Evolutionary conservation across 1,284 basidiomycete genomes (phyloP).

Genomic region (Irpex rosettiformis): DNA sequence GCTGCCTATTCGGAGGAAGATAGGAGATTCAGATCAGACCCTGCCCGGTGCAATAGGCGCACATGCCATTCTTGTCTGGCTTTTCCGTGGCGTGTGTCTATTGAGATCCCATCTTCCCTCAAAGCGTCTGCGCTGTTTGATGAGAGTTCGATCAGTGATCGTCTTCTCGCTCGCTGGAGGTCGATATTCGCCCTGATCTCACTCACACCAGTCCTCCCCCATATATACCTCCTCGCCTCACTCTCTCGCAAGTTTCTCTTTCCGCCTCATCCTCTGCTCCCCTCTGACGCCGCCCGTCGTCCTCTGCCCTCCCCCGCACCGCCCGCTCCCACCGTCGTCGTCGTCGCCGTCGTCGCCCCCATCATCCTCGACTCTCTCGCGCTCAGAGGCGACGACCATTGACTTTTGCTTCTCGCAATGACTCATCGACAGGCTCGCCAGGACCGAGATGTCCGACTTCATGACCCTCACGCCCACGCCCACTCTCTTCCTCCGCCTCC

Average conservation of each 20-base stretch:
- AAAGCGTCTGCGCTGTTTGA: conserved; percentile 12
- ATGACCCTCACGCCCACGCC: conserved; percentile 48
- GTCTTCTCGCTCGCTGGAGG: conserved; percentile 22
- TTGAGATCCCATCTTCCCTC: conserved; percentile 19
- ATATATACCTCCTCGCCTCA: conserved; percentile 32
- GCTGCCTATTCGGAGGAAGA: conserved; percentile 14
- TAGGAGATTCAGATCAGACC: conserved; percentile 15
- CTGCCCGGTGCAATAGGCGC: background rate
- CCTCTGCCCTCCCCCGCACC: too few species aligned
- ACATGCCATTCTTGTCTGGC: conserved; percentile 14
- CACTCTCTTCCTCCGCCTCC: conserved; percentile 38
- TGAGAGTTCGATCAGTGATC: conserved; percentile 31
- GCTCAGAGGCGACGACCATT: conserved; percentile 10
- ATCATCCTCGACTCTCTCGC: conserved; percentile 19
- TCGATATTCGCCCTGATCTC: conserved; percentile 34
- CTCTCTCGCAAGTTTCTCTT: conserved; percentile 21
- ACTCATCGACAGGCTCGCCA: conserved; percentile 62
- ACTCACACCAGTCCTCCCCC: conserved; percentile 22
- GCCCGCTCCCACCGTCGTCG: too few species aligned
- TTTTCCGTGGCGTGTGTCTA: conserved; percentile 22
- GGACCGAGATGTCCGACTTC: conserved; percentile 62
- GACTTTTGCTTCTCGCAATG: too few species aligned
- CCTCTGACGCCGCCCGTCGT: conserved; percentile 38
- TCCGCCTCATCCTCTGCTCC: conserved; percentile 21
- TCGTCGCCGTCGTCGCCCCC: conserved; percentile 30